phyloP scores from a whole-genome alignment of 441 rosid genomes.

The Pelargonium myrrhifolium region DNA sequence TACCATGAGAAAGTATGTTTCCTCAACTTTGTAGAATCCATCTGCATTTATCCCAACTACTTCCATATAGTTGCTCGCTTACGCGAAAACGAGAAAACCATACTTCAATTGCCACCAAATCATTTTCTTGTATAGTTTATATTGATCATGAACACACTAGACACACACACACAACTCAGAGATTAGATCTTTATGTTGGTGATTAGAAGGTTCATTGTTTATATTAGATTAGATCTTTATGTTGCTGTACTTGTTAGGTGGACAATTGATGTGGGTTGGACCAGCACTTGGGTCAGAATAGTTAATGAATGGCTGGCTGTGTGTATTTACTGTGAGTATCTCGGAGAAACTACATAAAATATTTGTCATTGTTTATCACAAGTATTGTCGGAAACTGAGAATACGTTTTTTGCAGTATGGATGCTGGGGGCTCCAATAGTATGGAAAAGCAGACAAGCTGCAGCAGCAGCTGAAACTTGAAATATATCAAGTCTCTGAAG shows the following conservation, averaged over 20 bases:
- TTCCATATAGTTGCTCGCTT: too few relatives aligned
- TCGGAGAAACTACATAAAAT: not conserved
- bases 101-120: not conserved
- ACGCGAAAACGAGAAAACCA: too few relatives aligned
- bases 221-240: not conserved
- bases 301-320: constrained; percentile 96
- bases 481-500: not conserved
- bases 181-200: not conserved
- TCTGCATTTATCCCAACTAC: not conserved
- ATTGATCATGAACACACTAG: too few relatives aligned
- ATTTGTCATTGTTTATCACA: not conserved
- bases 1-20: constrained; percentile 56
- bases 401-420: constrained; percentile 59
- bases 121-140: not conserved
- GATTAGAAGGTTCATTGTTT: not conserved
- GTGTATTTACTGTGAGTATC: constrained; percentile 71
- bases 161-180: too few relatives aligned
- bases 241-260: constrained; percentile 42
- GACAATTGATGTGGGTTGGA: constrained; percentile 99
- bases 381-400: not conserved
- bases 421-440: constrained; percentile 73
- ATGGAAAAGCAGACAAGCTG: constrained; percentile 39
- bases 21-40: not conserved
- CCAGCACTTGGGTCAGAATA: constrained; percentile 91
- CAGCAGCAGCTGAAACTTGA: constrained; percentile 24